Evolutionary conservation across 306 rosid genomes (phyloP).

Genomic region (Vicia villosa): DNA sequence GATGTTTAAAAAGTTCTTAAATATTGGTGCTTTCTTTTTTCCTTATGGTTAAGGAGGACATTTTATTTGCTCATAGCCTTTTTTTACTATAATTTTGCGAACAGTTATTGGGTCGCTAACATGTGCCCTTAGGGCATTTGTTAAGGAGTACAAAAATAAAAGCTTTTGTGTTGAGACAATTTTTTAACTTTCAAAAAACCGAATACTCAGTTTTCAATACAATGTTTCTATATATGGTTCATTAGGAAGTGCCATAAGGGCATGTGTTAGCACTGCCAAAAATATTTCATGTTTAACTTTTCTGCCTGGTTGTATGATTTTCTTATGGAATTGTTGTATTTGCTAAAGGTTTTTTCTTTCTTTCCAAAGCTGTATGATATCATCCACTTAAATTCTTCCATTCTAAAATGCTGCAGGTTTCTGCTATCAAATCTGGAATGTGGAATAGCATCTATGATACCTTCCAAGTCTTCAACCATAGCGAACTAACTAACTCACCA

Average conservation of each 20-base stretch:
- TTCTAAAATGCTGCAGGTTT: conserved; percentile 54
- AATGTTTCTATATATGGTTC: not conserved
- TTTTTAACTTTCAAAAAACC: not conserved
- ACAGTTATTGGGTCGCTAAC: not conserved
- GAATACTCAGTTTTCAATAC: not conserved
- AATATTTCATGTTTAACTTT: not conserved
- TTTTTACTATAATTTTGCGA: not conserved
- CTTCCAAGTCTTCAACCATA: conserved; percentile 57
- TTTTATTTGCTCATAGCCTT: not conserved
- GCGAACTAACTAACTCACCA: conserved; percentile 44
- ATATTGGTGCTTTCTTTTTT: not conserved
- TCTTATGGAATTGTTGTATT: not conserved
- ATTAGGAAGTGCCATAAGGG: not conserved
- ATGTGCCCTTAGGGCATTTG: not conserved
- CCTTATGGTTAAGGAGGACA: not conserved
- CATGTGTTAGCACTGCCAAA: not conserved
- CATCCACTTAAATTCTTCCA: conserved; percentile 8
- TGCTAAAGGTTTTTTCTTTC: not conserved
- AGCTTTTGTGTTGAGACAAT: not conserved
- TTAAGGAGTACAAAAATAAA: not conserved
- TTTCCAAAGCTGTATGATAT: conserved; percentile 3
- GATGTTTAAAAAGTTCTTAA: conserved; percentile 4
- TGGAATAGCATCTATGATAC: conserved; percentile 88
- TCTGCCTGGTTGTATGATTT: conserved; percentile 11
- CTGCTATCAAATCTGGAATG: conserved; percentile 73